phyloP scores from a whole-genome alignment of 2,329 filamentous ascomycete genomes.

The Xylaria polymorpha region DNA sequence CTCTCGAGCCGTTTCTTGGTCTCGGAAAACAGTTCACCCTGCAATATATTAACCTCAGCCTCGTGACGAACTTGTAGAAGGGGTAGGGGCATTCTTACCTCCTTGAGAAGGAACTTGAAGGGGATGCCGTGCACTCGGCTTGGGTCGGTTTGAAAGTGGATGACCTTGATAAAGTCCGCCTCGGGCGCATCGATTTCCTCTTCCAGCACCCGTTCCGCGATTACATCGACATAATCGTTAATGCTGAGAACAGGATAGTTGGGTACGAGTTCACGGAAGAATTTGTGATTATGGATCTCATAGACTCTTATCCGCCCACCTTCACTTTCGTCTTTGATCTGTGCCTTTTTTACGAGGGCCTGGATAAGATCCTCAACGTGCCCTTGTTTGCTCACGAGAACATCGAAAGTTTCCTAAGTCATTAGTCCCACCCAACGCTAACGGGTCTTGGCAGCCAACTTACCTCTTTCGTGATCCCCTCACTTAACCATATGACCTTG shows the following conservation, averaged over 20 bases:
- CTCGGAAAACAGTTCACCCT: constrained; percentile 88
- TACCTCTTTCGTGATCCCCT: constrained; percentile 92
- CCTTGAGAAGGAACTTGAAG: constrained; percentile 88
- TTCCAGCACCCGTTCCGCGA: constrained; percentile 83
- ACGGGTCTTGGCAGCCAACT: constrained; percentile 45
- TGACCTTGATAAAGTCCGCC: constrained; percentile 76
- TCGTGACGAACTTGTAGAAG: constrained; percentile 27
- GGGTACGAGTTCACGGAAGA: constrained; percentile 79
- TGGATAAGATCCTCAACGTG: constrained; percentile 81
- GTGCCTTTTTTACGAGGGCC: constrained; percentile 81
- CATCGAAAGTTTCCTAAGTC: constrained; percentile 76
- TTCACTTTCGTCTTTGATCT: constrained; percentile 77
- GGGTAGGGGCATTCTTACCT: constrained; percentile 62
- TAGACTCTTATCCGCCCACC: constrained; percentile 81
- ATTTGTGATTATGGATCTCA: constrained; percentile 84
- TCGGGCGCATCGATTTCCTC: constrained; percentile 72
- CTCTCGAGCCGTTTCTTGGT: constrained; percentile 96
- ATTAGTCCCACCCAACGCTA: constrained; percentile 39
- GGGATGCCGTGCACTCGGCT: constrained; percentile 87
- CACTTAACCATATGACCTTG: constrained; percentile 85
- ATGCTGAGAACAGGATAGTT: constrained; percentile 82
- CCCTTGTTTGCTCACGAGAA: constrained; percentile 89
- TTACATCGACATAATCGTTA: constrained; percentile 85
- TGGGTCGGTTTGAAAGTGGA: constrained; percentile 93
- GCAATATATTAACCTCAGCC: constrained; percentile 39